phyloP scores from a whole-genome alignment of 2,329 filamentous ascomycete genomes.

The Blumeriella jaapii region DNA sequence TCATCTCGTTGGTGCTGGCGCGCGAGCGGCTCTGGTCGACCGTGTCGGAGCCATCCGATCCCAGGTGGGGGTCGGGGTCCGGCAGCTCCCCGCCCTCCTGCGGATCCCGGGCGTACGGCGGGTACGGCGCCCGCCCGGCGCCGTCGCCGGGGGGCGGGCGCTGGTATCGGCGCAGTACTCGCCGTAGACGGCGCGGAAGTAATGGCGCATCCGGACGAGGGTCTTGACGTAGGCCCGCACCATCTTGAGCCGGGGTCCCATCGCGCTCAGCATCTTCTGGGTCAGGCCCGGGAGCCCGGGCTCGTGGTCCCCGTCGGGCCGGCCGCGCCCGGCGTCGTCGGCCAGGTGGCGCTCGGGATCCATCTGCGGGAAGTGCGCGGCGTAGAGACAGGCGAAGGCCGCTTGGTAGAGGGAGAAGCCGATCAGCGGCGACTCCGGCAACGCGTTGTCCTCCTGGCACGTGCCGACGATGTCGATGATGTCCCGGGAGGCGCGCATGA shows the following conservation, averaged over 20 bases:
- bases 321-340: conserved; percentile 10
- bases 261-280: conserved; percentile 38
- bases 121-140: conserved; percentile 45
- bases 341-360: conserved; percentile 45
- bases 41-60: conserved; percentile 20
- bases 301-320: not conserved
- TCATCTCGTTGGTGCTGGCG: conserved; percentile 23
- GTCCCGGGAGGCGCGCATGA: conserved; percentile 50
- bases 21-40: conserved; percentile 17
- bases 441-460: conserved; percentile 45
- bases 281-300: conserved; percentile 31
- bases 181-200: conserved; percentile 39
- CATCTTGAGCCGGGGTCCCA: conserved; percentile 43
- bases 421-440: conserved; percentile 55
- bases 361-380: conserved; percentile 56
- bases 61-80: conserved; percentile 12
- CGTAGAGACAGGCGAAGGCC: conserved; percentile 54
- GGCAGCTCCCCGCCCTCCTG: conserved; percentile 35
- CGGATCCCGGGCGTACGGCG: conserved; percentile 40
- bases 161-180: conserved; percentile 31
- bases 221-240: conserved; percentile 43
- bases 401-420: conserved; percentile 58
- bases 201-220: conserved; percentile 41
- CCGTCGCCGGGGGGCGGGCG: conserved; percentile 21
- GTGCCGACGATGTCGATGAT: conserved; percentile 54